Evolutionary conservation across 495 filamentous ascomycete species (phyloP).

Genomic region (Trichoderma asperelloides): DNA sequence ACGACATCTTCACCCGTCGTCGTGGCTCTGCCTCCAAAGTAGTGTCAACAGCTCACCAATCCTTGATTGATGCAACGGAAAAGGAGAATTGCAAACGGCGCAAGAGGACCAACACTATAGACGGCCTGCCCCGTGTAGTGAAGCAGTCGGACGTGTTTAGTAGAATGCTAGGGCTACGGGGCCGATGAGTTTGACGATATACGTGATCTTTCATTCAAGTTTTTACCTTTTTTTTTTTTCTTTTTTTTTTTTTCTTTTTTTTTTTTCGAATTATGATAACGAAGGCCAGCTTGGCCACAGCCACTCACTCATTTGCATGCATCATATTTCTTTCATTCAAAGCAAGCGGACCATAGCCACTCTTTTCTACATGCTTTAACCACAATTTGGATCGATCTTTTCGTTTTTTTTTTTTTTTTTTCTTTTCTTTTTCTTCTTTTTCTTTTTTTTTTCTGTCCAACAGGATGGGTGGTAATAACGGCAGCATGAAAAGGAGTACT

Average conservation of each 20-base stretch:
- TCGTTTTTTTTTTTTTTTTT: not conserved
- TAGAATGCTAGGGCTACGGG: slow-evolving; percentile 4
- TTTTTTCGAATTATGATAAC: not conserved
- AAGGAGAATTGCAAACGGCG: not conserved
- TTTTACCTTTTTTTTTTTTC: not conserved
- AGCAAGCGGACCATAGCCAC: not conserved
- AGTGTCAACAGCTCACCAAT: not conserved
- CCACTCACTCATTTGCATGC: not conserved
- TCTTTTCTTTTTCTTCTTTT: no score
- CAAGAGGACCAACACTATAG: not conserved
- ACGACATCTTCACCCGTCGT: not conserved
- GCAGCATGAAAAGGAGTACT: not conserved
- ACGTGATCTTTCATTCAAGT: not conserved
- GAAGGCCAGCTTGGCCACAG: not conserved
- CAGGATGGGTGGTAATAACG: not conserved
- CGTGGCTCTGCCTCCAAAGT: not conserved
- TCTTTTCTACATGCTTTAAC: not conserved
- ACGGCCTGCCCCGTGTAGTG: not conserved
- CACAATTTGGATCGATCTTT: not conserved
- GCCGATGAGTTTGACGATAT: not conserved
- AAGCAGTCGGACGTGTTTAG: slow-evolving; percentile 4
- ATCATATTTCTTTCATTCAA: not conserved
- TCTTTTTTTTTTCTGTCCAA: not conserved
- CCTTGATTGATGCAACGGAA: not conserved
- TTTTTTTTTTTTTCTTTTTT: not conserved